These are phyloP conservation scores for Globomyces sp. DNA, from an alignment of 371 early-diverging fungal genomes.

Conservation along the genomic window DNA sequence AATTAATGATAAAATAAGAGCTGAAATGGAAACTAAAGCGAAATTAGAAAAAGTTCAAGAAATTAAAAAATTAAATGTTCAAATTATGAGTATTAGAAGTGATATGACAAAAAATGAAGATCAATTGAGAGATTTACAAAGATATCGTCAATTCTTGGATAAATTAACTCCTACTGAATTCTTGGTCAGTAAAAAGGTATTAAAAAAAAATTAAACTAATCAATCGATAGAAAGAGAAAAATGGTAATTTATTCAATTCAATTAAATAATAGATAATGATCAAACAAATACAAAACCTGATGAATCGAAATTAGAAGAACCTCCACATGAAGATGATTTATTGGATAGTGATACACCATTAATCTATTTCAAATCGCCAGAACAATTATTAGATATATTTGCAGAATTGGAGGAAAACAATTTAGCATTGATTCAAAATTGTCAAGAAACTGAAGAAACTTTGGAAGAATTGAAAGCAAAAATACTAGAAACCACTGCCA, in stretches of 20 bases:
- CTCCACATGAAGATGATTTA: slow-evolving; percentile 23
- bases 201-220: too few species aligned
- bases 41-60: slow-evolving; percentile 55
- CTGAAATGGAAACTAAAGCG: slow-evolving; percentile 54
- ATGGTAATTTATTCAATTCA: neutral
- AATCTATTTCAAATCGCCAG: slow-evolving; percentile 45
- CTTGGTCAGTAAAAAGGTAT: slow-evolving; percentile 19
- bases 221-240: neutral
- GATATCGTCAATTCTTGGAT: slow-evolving; percentile 51
- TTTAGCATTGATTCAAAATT: slow-evolving; percentile 52
- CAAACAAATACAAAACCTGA: slow-evolving; percentile 8
- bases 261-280: neutral
- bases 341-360: slow-evolving; percentile 37
- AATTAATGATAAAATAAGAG: slow-evolving; percentile 24
- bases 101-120: slow-evolving; percentile 59
- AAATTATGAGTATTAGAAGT: slow-evolving; percentile 46
- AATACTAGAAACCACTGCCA: slow-evolving; percentile 43
- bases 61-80: slow-evolving; percentile 52
- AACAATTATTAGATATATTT: slow-evolving; percentile 52
- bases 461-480: slow-evolving; percentile 47
- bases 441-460: slow-evolving; percentile 56
- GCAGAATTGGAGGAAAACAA: slow-evolving; percentile 57
- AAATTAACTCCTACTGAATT: slow-evolving; percentile 48
- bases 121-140: slow-evolving; percentile 50
- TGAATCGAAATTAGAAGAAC: slow-evolving; percentile 20